Base-by-base conservation (phyloP, 306 rosid species). In the Trifolium repens region DNA sequence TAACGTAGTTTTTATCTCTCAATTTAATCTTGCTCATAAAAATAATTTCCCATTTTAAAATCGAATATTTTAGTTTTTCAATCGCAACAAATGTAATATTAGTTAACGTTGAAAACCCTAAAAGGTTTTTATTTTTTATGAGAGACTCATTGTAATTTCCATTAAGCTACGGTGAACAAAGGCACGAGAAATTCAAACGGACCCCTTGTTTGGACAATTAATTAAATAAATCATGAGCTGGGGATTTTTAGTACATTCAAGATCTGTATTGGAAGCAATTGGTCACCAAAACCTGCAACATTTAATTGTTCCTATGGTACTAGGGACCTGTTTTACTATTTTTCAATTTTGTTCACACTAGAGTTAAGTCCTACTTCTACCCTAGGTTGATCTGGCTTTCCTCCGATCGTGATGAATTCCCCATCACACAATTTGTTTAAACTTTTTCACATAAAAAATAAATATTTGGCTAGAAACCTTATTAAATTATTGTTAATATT, bases 191-290 rank as follows among this genome's bases (percentile, higher is more conserved):
- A 26, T 27, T 50, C 35, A 78, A 35, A 35, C 39, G 77, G 46
- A 59, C 27, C 35, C 11, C 19, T 60, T 60, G 42, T 30, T 7
- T 60, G 42, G 9, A 60, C 5, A 30, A 60, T 60, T 30, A 30
- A 30, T 30, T 58, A 58, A 26, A 57, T 26, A 26, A 58, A 24
- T 59, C 19, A 30, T 60, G 67, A 60, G 67, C 67, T 60, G 19
- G 17, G 2, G 4, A 2, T 3, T 53, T 3, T 53, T n/a, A 7
- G 26, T 27, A 12, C 13, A 27, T 27, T 59, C 17, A 27, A 59
- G 35, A 43, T 58, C 63, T 58, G 65, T 60, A 30, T 60, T 60
- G 22, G 67, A 32, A 8, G 7, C 73, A 63, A 54, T 52, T 50
- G 40, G 72, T n/a, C 12, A 27, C 39, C 66, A n/a, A 39, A 30